Conservation (phyloP, 768 basidiomycete genomes). For the Daedaleopsis nitida region DNA sequence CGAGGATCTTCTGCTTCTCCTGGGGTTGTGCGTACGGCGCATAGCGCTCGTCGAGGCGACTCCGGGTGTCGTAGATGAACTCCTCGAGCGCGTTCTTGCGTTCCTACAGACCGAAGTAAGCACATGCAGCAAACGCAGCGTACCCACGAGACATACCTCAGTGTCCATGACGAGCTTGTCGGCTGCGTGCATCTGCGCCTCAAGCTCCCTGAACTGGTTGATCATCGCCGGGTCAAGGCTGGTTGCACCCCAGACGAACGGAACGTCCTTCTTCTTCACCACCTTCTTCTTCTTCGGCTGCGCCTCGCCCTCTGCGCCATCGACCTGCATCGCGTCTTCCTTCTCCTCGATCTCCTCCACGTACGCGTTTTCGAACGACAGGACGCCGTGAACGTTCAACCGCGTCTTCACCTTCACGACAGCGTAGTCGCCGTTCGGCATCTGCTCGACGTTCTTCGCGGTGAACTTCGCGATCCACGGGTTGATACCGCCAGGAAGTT, state of each 20-base stretch:
- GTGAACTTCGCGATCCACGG: constrained; percentile 84
- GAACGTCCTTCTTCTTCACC: constrained; percentile 80
- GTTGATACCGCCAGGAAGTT: constrained; percentile 78
- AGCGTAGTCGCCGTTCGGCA: constrained; percentile 70
- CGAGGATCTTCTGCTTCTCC: constrained; percentile 80
- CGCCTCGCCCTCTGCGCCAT: constrained; percentile 49
- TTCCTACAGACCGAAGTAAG: constrained; percentile 56
- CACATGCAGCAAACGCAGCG: neutral
- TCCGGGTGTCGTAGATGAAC: constrained; percentile 94
- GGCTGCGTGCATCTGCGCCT: constrained; percentile 83
- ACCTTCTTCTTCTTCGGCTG: constrained; percentile 84
- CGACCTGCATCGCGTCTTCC: constrained; percentile 64
- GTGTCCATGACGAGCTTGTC: constrained; percentile 99
- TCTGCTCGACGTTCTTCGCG: constrained; percentile 76
- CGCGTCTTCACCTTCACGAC: constrained; percentile 91
- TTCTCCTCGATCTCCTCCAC: constrained; percentile 83
- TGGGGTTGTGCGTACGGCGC: constrained; percentile 68
- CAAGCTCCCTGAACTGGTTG: constrained; percentile 73
- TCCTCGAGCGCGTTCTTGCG: constrained; percentile 99
- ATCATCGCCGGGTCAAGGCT: constrained; percentile 66
- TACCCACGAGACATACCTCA: constrained; percentile 58
- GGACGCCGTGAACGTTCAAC: constrained; percentile 81
- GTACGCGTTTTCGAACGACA: constrained; percentile 87
- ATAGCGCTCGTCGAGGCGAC: constrained; percentile 90
- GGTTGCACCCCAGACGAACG: constrained; percentile 65